Percentiles rank a stretch among this genome's conserved stretches.
These are phyloP conservation scores for Aspergillus sojae DNA, from an alignment of 2,329 filamentous ascomycete genomes.

Conservation along the genomic window DNA sequence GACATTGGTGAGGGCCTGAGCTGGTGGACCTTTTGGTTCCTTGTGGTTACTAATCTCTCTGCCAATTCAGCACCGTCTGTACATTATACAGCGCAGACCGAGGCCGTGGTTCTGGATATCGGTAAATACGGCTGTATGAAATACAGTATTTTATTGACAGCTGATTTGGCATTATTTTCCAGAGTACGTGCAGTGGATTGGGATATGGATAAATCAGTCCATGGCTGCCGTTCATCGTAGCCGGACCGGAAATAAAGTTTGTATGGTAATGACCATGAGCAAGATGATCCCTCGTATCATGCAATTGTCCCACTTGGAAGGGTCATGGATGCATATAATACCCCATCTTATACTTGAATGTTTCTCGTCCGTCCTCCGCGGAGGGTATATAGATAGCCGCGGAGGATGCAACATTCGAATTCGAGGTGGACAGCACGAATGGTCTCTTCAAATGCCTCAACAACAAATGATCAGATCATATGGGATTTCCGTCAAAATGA, in stretches of 20 bases:
- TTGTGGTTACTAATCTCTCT: not conserved
- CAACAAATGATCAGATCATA: not conserved
- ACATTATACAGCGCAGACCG: not conserved
- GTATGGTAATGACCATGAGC: not conserved
- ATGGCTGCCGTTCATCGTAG: not conserved
- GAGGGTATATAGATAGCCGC: not conserved
- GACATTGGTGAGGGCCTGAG: not conserved
- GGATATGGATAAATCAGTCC: not conserved
- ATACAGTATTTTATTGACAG: not conserved
- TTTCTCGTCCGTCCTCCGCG: not conserved
- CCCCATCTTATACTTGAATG: not conserved
- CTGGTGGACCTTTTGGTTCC: not conserved
- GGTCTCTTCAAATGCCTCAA: not conserved
- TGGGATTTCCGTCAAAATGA: not conserved
- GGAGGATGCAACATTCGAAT: not conserved
- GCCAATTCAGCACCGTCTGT: too few species aligned
- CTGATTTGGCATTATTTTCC: not conserved
- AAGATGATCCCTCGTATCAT: slow-evolving; percentile 9
- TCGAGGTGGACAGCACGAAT: too few species aligned
- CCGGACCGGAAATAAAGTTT: not conserved
- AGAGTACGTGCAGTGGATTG: not conserved
- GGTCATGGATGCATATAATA: not conserved
- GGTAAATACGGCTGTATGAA: not conserved
- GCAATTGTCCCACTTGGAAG: slow-evolving; percentile 1
- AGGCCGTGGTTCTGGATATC: not conserved